Evolutionary conservation across 192 early-diverging fungal species (phyloP).

Genomic region (Coemansia sp.): DNA sequence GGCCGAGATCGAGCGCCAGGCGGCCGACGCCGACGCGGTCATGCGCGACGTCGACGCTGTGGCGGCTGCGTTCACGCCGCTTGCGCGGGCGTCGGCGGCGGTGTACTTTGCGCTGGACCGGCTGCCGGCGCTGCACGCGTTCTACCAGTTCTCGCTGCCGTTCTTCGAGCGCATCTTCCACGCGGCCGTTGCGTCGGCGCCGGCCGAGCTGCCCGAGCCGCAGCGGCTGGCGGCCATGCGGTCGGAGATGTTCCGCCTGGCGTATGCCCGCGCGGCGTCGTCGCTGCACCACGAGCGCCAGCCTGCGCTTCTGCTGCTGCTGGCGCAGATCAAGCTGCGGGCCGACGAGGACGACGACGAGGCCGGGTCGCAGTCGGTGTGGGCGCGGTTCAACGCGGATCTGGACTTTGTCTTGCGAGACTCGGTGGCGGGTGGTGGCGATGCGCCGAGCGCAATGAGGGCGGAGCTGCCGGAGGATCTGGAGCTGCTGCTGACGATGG

Average conservation of each 20-base stretch:
- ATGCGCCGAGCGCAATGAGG: background rate
- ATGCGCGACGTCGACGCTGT: constrained; percentile 97
- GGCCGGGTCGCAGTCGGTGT: constrained; percentile 32
- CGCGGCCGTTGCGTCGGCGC: constrained; percentile 75
- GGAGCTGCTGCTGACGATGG: constrained; percentile 12
- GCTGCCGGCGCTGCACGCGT: constrained; percentile 82
- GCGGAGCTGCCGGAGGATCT: constrained; percentile 22
- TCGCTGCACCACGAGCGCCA: constrained; percentile 93
- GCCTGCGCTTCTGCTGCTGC: constrained; percentile 82
- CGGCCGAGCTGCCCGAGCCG: constrained; percentile 30
- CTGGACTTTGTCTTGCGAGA: constrained; percentile 52
- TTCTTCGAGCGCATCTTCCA: constrained; percentile 96
- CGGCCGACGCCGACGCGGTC: constrained; percentile 90
- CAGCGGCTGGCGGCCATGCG: constrained; percentile 75
- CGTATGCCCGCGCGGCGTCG: constrained; percentile 77
- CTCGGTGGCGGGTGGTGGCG: background rate
- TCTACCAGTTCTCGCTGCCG: constrained; percentile 98
- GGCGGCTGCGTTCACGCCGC: constrained; percentile 83
- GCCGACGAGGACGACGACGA: constrained; percentile 49
- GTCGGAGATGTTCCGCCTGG: constrained; percentile 80
- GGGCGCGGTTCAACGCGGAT: constrained; percentile 46
- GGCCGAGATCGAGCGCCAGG: constrained; percentile 89
- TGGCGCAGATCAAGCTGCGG: constrained; percentile 86
- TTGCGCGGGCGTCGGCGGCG: constrained; percentile 88
- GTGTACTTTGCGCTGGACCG: constrained; percentile 99